Evolutionary conservation across 129 eudicot species (phyloP).

Genomic region (Centrapalus pauciflorus): DNA sequence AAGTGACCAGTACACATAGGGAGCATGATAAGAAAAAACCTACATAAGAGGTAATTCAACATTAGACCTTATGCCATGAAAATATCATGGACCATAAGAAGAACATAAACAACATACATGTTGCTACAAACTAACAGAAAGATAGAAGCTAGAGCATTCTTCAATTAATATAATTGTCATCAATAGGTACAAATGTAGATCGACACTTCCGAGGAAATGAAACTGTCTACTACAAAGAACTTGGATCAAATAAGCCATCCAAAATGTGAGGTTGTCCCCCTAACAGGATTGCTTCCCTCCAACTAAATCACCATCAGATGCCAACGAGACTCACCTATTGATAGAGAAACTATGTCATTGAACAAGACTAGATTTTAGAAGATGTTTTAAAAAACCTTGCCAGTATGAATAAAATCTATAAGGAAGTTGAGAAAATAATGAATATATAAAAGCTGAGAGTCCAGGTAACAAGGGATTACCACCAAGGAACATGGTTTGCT

Average conservation of each 20-base stretch:
- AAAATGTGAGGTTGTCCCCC: conserved; percentile 5
- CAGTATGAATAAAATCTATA: not conserved
- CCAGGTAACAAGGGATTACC: conserved; percentile 43
- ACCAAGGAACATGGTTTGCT: conserved; percentile 32
- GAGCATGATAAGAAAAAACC: too few relatives aligned
- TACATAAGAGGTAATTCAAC: too few relatives aligned
- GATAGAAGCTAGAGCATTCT: not conserved
- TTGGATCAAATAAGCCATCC: conserved; percentile 7
- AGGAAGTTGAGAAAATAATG: not conserved
- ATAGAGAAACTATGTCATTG: conserved; percentile 29
- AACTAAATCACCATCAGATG: not conserved
- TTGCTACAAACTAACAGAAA: not conserved
- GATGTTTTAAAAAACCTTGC: not conserved
- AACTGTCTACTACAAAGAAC: not conserved
- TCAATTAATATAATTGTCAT: not conserved
- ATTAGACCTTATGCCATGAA: too few relatives aligned
- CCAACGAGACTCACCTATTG: conserved; percentile 39
- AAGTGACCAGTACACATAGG: too few relatives aligned
- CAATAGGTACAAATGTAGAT: conserved; percentile 5
- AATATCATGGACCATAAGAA: not conserved
- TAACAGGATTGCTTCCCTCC: conserved; percentile 40
- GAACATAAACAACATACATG: not conserved
- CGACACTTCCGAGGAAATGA: not conserved
- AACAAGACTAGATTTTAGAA: not conserved
- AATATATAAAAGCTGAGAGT: conserved; percentile 2